These are phyloP conservation scores for Henckelia pumila DNA, from an alignment of 257 asterid genomes.

Conservation along the genomic window DNA sequence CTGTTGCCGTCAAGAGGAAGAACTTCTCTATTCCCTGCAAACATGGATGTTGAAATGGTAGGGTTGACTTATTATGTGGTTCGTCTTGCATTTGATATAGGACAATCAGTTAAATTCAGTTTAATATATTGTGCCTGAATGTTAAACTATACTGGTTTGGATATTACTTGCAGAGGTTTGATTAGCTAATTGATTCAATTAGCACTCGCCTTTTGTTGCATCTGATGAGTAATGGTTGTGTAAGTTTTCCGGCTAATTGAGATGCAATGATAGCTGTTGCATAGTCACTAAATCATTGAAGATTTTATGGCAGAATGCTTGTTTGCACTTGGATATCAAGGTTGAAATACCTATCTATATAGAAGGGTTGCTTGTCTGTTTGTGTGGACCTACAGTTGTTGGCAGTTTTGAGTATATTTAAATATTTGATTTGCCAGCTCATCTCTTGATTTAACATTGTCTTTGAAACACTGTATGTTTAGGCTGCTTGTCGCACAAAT, in stretches of 20 bases:
- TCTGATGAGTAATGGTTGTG: neutral
- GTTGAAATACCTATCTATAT: neutral
- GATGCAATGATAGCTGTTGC: slow-evolving; percentile 4
- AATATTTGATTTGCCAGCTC: neutral
- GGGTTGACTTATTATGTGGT: slow-evolving; percentile 17
- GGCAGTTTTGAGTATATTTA: neutral
- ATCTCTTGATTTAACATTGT: neutral
- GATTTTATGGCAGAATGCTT: slow-evolving; percentile 1
- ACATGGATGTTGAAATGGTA: slow-evolving; percentile 87
- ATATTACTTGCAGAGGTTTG: neutral
- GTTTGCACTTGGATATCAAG: slow-evolving; percentile 9
- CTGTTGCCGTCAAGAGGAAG: slow-evolving; percentile 43
- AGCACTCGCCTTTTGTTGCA: neutral
- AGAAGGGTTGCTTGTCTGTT: neutral
- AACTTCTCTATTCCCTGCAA: slow-evolving; percentile 60
- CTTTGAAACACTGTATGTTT: neutral
- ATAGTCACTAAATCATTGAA: slow-evolving; percentile 12
- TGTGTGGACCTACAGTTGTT: slow-evolving; percentile 4
- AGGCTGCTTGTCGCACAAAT: slow-evolving; percentile 4
- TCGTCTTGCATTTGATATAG: slow-evolving; percentile 7
- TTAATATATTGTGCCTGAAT: neutral
- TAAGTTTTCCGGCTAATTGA: slow-evolving; percentile 1
- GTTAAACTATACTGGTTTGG: slow-evolving; percentile 1
- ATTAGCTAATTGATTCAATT: slow-evolving; percentile 2
- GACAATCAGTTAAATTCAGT: slow-evolving; percentile 11